Evolutionary conservation across 208 protist species (phyloP).

Genomic region (Strigomonas culicis): DNA sequence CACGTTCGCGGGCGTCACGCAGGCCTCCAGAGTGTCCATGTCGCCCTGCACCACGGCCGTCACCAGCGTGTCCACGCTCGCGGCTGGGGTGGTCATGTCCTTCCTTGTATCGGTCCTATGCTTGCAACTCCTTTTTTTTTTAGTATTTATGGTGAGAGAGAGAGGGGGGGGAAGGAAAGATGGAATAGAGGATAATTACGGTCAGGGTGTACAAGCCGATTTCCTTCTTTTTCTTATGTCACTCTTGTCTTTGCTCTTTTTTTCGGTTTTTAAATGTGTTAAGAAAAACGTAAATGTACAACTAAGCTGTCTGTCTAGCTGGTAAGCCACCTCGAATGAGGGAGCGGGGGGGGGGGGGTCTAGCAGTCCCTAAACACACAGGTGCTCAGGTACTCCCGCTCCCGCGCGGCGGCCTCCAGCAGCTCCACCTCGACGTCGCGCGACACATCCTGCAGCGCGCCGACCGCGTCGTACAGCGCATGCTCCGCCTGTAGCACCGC

Average conservation of each 20-base stretch:
- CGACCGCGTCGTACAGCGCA: conserved; percentile 5
- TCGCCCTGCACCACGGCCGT: conserved; percentile 49
- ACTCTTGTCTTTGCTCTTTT: neutral
- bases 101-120: neutral
- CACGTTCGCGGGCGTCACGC: conserved; percentile 61
- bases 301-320: neutral
- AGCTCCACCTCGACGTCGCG: neutral
- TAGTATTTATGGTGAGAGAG: neutral
- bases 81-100: conserved; percentile 14
- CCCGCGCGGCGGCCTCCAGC: neutral
- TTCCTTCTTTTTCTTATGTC: neutral
- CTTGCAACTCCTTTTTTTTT: neutral
- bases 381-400: conserved; percentile 5
- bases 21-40: conserved; percentile 28
- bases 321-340: too few species aligned
- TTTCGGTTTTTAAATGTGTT: neutral
- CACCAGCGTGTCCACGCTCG: conserved; percentile 22
- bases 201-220: neutral
- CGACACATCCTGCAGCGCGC: neutral
- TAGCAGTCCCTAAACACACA: neutral
- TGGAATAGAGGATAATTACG: neutral
- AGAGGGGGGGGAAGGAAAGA: neutral
- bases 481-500: conserved; percentile 6
- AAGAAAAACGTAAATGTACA: neutral
- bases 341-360: too few species aligned